Conservation (phyloP, 331 rosid species). For the Pyrus hybrid region DNA sequence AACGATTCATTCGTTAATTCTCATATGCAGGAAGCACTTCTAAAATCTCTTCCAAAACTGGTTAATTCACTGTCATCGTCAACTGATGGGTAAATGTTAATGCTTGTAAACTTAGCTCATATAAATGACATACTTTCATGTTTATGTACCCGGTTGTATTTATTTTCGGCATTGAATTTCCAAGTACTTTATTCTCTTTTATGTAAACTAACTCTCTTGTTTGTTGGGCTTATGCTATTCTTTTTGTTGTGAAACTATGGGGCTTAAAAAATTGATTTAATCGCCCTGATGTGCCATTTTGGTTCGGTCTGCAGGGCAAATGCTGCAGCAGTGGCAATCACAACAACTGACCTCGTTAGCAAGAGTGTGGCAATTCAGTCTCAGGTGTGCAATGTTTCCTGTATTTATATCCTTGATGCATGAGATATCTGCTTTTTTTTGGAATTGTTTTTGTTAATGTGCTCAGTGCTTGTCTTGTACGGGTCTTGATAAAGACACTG, state of each 20-base stretch:
- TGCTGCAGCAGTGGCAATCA: constrained; percentile 92
- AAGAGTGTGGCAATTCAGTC: constrained; percentile 90
- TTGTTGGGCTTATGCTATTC: not conserved
- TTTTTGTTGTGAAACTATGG: not conserved
- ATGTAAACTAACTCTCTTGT: not conserved
- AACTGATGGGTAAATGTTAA: constrained; percentile 25
- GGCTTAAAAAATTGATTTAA: not conserved
- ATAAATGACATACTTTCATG: not conserved
- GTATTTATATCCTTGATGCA: not conserved
- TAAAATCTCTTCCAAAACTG: constrained; percentile 40
- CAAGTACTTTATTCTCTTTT: not conserved
- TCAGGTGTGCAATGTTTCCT: constrained; percentile 36
- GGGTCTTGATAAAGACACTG: not conserved
- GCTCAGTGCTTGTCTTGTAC: not conserved
- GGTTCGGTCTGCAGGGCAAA: constrained; percentile 62
- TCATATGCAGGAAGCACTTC: constrained; percentile 39
- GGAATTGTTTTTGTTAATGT: not conserved
- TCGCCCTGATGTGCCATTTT: not conserved
- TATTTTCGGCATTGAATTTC: not conserved
- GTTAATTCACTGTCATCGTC: constrained; percentile 31
- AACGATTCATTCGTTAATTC: not conserved
- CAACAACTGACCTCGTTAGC: constrained; percentile 91
- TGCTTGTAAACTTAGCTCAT: not conserved
- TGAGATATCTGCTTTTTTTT: not conserved
- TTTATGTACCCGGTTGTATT: not conserved